A percentile compares a stretch with the other conserved stretches of the same genome.
These are phyloP conservation scores for Fusarium beomiforme DNA, from an alignment of 2,329 filamentous ascomycete species.

Conservation along the genomic window DNA sequence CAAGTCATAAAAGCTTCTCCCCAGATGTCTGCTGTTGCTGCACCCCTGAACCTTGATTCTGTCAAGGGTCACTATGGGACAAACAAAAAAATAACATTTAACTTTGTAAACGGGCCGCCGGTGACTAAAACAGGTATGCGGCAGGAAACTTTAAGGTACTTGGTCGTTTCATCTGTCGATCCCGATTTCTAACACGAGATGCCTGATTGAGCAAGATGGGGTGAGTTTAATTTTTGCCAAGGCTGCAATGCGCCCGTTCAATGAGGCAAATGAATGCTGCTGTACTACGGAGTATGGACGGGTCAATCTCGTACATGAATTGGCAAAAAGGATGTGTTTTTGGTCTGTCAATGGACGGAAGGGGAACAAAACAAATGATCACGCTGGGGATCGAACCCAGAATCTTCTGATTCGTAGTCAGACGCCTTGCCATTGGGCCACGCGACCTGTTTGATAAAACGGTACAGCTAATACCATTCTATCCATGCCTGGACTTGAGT, in stretches of 20 bases:
- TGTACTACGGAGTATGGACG: too few relatives aligned
- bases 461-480: rapidly evolving
- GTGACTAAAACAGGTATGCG: not conserved
- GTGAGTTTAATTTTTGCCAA: not conserved
- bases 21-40: not conserved
- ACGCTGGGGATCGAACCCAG: slow-evolving; percentile 46
- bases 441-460: slow-evolving; percentile 13
- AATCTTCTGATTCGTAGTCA: slow-evolving; percentile 50
- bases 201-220: rapidly evolving
- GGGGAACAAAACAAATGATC: slow-evolving; percentile 16
- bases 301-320: rapidly evolving
- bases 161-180: not conserved
- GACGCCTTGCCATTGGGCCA: slow-evolving; percentile 48
- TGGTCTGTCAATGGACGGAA: rapidly evolving
- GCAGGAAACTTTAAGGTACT: not conserved
- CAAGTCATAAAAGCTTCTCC: not conserved
- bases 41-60: not conserved
- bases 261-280: too few relatives aligned
- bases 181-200: not conserved
- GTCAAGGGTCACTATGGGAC: not conserved
- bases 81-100: not conserved
- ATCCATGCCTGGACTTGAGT: rapidly evolving
- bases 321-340: not conserved
- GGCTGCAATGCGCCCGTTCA: rapidly evolving
- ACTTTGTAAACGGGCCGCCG: too few relatives aligned